A percentile compares a stretch with the other conserved stretches of the same genome.
Evolutionary conservation across 2,329 filamentous ascomycete species (phyloP).

Genomic region (Phialophora expanda): DNA sequence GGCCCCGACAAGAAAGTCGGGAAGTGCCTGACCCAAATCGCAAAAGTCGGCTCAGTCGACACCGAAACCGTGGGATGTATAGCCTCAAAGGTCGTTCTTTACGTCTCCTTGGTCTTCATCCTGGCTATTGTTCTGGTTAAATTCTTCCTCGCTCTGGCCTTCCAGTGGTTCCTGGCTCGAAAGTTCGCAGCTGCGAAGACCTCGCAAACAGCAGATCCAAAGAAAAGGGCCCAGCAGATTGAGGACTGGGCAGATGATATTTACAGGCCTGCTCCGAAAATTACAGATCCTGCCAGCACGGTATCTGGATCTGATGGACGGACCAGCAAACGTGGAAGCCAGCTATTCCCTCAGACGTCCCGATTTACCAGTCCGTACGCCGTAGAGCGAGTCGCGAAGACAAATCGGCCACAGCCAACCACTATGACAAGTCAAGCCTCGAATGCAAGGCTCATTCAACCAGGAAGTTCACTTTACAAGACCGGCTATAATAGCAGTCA

Average conservation of each 20-base stretch:
- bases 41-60: constrained; percentile 94
- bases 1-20: constrained; percentile 78
- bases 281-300: constrained; percentile 74
- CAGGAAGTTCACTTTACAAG: constrained; percentile 69
- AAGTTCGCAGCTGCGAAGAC: constrained; percentile 85
- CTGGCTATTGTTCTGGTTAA: constrained; percentile 83
- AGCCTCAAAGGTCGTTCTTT: constrained; percentile 94
- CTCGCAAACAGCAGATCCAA: constrained; percentile 77
- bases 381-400: constrained; percentile 66
- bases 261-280: constrained; percentile 83
- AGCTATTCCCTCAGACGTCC: constrained; percentile 89
- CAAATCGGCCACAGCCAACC: constrained; percentile 67
- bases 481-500: constrained; percentile 61
- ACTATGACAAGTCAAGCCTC: constrained; percentile 94
- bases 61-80: constrained; percentile 97
- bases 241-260: constrained; percentile 99
- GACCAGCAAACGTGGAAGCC: constrained; percentile 77
- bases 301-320: constrained; percentile 68
- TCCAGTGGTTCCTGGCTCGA: constrained; percentile 94
- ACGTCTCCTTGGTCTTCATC: constrained; percentile 90
- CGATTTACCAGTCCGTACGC: constrained; percentile 92
- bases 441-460: constrained; percentile 71
- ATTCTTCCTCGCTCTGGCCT: constrained; percentile 85
- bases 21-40: constrained; percentile 87
- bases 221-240: constrained; percentile 88